phyloP scores from a whole-genome alignment of 345 rosid genomes.

The Arabidopsis arenosa region DNA sequence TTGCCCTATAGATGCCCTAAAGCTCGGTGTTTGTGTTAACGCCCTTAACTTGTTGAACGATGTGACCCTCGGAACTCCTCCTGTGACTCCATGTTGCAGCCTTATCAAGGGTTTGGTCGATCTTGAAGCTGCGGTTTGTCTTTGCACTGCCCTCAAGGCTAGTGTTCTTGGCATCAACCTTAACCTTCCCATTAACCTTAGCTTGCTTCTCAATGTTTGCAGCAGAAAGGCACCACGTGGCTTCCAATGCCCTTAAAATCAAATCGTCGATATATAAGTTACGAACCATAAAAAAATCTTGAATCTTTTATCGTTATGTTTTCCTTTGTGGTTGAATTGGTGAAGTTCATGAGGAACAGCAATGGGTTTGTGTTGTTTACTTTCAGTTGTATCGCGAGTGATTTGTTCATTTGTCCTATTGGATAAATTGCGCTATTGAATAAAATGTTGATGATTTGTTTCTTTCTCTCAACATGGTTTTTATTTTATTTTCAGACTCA shows the following conservation, averaged over 20 bases:
- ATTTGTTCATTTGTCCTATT: slow-evolving; percentile 24
- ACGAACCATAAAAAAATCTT: slow-evolving; percentile 1
- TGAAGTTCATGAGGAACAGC: slow-evolving; percentile 19
- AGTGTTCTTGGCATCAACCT: slow-evolving; percentile 57
- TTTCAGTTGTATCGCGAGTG: slow-evolving; percentile 14
- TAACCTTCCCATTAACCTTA: slow-evolving; percentile 50
- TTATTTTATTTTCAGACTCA: background rate
- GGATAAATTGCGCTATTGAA: slow-evolving; percentile 32
- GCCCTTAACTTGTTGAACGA: slow-evolving; percentile 48
- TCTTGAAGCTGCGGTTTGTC: slow-evolving; percentile 63
- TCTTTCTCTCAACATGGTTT: background rate
- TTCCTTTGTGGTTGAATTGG: background rate
- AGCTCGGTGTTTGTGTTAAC: slow-evolving; percentile 53
- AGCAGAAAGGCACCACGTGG: slow-evolving; percentile 43
- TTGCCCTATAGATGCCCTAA: slow-evolving; percentile 54
- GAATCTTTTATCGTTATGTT: slow-evolving; percentile 7
- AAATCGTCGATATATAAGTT: background rate
- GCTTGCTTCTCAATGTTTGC: slow-evolving; percentile 56
- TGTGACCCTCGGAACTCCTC: slow-evolving; percentile 50
- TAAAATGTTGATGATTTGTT: slow-evolving; percentile 20
- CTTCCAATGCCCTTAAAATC: slow-evolving; percentile 51
- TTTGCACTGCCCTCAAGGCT: slow-evolving; percentile 59
- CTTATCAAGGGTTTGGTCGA: slow-evolving; percentile 52
- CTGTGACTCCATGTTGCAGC: slow-evolving; percentile 52
- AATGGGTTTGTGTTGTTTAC: slow-evolving; percentile 26